Evolutionary conservation across 176 grass and related monocot species (phyloP), one percentile per base, ranked within the genome.

Genomic region (Oryza australiensis): DNA sequence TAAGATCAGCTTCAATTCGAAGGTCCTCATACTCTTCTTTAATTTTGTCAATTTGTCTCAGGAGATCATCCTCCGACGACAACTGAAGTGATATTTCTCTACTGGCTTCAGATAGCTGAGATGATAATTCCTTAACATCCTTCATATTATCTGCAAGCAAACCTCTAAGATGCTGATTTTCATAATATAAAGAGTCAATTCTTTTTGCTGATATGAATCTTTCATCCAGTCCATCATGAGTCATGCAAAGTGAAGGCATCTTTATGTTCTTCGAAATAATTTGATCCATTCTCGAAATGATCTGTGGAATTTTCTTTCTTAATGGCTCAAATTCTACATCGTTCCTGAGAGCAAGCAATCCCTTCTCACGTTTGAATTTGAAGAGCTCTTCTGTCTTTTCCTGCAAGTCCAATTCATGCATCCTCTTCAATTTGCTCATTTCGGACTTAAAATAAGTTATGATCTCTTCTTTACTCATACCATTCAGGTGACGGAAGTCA

Each of bases 331-430:
- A 85, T 48, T 93, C 96, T 51, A 91, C 85, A 51, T 95, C 96
- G 85, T 91, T 99, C 79, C 87, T 94, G 41, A 94, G 83, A 86
- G 85, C 68, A 67, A 86, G 70, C 73, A 82, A 93, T 6, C 89
- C 93, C 80, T 99, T 99, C 70, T 99, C 91, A 57, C 93, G 84
- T 88, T 95, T 99, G 66, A 93, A 16, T 79, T 77, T 95, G 77
- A 99, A 99, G 66, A 99, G 78, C 27, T 99, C 96, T 82, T 99
- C 93, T 0, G 96, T 99, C 63, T 92, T 99, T 11, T 99, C 92
- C 73, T 87, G 93, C 82, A 99, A 83, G 27, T 80, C 76, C 34
- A 73, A 82, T 73, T 99, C 96, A 66, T 99, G 92, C 18, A 89
- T 79, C 79, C 89, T 91, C 74, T 90, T 99, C 91, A 99, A 73